These are phyloP conservation scores for Monosporascus cannonballus DNA, from an alignment of 2,329 filamentous ascomycete species.

Conservation along the genomic window DNA sequence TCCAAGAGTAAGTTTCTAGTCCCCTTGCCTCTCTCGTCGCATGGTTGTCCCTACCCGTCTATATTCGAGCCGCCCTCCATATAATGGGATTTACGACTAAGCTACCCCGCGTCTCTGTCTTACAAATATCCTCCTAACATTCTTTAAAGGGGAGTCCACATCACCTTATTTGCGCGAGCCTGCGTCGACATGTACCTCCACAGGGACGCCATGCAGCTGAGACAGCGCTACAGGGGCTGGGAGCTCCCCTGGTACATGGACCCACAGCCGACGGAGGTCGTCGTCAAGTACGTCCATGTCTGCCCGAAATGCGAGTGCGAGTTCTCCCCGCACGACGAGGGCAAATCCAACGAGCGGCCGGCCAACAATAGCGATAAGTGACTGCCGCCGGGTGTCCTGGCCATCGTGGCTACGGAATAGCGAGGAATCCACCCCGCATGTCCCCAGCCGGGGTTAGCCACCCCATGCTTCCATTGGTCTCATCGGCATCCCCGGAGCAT, in stretches of 20 bases:
- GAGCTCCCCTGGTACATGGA: neutral
- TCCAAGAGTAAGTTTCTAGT: neutral
- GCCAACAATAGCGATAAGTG: no score
- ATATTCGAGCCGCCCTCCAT: neutral
- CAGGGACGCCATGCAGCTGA: neutral
- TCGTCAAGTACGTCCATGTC: constrained; percentile 7
- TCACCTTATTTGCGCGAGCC: neutral
- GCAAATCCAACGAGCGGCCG: neutral
- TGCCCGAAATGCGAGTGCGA: constrained; percentile 5
- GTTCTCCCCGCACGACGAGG: constrained; percentile 1
- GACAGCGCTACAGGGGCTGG: neutral
- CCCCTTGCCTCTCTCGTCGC: neutral
- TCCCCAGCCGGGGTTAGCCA: no score
- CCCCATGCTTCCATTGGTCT: no score
- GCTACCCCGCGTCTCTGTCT: neutral
- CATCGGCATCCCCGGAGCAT: no score
- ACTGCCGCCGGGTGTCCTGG: no score
- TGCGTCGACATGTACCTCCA: neutral
- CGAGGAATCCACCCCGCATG: no score
- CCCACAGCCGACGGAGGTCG: constrained; percentile 3
- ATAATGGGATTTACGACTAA: no score
- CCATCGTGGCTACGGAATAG: no score
- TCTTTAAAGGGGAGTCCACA: neutral
- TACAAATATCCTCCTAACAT: neutral
- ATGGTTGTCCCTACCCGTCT: neutral